These are phyloP conservation scores for Seiridium cupressi DNA, from an alignment of 2,329 filamentous ascomycete species.

Conservation along the genomic window DNA sequence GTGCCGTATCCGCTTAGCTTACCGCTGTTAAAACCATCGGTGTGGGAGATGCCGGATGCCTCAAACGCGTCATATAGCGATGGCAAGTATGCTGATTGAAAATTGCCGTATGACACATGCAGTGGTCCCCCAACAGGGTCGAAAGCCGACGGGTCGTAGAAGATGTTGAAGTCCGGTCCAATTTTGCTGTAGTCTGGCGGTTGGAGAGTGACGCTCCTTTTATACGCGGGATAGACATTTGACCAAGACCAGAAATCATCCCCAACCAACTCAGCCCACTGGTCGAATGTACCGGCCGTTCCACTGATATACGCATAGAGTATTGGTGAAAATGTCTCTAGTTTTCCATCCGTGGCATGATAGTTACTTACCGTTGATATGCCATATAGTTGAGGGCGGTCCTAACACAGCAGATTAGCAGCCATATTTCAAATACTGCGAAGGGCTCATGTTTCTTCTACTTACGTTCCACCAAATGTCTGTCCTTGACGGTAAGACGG, in stretches of 20 bases:
- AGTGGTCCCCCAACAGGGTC: slow-evolving; percentile 31
- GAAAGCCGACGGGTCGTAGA: slow-evolving; percentile 27
- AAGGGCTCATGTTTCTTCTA: no score
- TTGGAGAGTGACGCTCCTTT: not conserved
- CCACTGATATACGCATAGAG: slow-evolving; percentile 21
- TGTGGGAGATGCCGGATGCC: slow-evolving; percentile 35
- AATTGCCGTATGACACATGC: slow-evolving; percentile 39
- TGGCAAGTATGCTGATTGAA: slow-evolving; percentile 32
- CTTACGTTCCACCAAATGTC: slow-evolving; percentile 26
- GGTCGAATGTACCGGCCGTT: not conserved
- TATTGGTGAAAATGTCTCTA: not conserved
- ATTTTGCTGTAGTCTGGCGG: not conserved
- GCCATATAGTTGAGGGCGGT: not conserved
- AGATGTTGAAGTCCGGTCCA: slow-evolving; percentile 19
- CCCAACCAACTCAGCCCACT: slow-evolving; percentile 2
- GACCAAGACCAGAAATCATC: not conserved
- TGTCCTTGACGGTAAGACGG: slow-evolving; percentile 18
- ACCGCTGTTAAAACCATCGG: slow-evolving; percentile 38
- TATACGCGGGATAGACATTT: not conserved
- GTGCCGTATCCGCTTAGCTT: slow-evolving; percentile 33
- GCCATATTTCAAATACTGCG: slow-evolving; percentile 27
- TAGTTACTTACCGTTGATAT: not conserved
- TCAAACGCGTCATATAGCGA: slow-evolving; percentile 36
- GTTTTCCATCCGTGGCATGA: not conserved
- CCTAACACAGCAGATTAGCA: not conserved